phyloP scores from a whole-genome alignment of 2,329 filamentous ascomycete species.

The Amphichorda felina region DNA sequence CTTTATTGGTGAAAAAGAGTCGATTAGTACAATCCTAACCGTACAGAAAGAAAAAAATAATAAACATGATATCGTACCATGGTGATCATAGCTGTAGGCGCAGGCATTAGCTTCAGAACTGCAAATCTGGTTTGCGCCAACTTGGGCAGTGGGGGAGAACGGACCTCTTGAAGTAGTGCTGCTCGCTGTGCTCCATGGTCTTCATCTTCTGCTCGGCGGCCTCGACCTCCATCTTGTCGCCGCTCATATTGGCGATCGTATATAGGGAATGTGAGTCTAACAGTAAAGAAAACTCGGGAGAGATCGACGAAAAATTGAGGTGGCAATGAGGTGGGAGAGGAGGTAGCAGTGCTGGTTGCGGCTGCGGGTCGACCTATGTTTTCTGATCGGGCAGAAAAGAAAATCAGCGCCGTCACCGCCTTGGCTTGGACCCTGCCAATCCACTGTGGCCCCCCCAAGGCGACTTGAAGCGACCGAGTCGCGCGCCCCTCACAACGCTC shows the following conservation, averaged over 20 bases:
- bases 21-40: conserved; percentile 11
- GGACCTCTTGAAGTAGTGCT: conserved; percentile 98
- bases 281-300: neutral
- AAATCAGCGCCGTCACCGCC: conserved; percentile 15
- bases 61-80: conserved; percentile 48
- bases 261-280: neutral
- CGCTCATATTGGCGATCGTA: conserved; percentile 25
- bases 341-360: neutral
- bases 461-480: too few species aligned
- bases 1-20: conserved; percentile 32
- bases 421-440: conserved; percentile 6
- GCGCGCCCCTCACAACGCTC: too few species aligned
- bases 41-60: conserved; percentile 9
- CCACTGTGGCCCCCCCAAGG: too few species aligned
- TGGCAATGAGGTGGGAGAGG: neutral
- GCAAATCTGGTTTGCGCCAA: neutral
- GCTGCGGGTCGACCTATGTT: neutral
- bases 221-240: conserved; percentile 46
- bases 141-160: conserved; percentile 7
- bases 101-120: conserved; percentile 6
- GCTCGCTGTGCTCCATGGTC: conserved; percentile 82
- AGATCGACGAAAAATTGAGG: neutral
- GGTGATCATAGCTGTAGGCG: conserved; percentile 76
- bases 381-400: conserved; percentile 17
- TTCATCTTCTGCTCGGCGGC: conserved; percentile 52